These are phyloP conservation scores for Dillenia suffruticosa DNA, from an alignment of 164 flowering plant species.

Conservation along the genomic window DNA sequence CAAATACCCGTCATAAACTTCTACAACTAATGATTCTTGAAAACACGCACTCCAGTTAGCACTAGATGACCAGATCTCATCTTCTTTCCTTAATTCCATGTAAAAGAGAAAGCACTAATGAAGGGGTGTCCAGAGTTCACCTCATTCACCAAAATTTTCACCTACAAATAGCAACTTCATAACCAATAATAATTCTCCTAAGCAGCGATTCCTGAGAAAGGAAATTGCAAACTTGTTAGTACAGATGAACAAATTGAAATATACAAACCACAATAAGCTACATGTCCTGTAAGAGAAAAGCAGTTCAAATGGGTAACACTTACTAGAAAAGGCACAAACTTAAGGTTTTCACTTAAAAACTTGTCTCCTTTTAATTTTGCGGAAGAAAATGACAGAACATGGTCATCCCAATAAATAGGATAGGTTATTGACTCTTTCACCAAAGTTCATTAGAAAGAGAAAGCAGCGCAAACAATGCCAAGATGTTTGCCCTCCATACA, in stretches of 20 bases:
- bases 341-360: no score
- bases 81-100: slow-evolving; percentile 12
- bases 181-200: slow-evolving; percentile 22
- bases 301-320: no score
- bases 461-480: no score
- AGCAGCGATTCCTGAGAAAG: slow-evolving; percentile 32
- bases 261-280: no score
- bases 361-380: no score
- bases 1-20: slow-evolving; percentile 25
- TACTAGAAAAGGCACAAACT: no score
- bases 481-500: no score
- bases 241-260: background rate
- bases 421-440: no score
- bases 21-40: slow-evolving; percentile 22
- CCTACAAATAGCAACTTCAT: slow-evolving; percentile 9
- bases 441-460: no score
- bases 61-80: slow-evolving; percentile 19
- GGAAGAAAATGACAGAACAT: no score
- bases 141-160: slow-evolving; percentile 27
- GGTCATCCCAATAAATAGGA: no score
- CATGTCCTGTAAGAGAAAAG: no score
- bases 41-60: slow-evolving; percentile 30
- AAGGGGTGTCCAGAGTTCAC: slow-evolving; percentile 17
- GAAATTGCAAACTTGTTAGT: slow-evolving; percentile 5
- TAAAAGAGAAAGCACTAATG: slow-evolving; percentile 10